Evolutionary conservation across 352 stramenopile genomes (phyloP).

Genomic region (Globisporangium carolinianum): DNA sequence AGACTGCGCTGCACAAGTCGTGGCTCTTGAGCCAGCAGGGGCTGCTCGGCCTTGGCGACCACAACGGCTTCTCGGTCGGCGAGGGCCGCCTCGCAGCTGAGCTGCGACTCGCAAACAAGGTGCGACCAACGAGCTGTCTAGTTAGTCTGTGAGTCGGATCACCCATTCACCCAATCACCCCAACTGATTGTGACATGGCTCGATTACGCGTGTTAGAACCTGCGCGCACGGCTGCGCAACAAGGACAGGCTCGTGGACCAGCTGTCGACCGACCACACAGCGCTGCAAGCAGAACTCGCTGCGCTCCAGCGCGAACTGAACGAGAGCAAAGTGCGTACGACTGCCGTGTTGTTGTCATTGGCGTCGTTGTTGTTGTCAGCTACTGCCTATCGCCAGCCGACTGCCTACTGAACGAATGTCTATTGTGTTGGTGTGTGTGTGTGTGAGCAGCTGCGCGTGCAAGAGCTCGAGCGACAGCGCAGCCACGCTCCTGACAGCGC

Average conservation of each 20-base stretch:
- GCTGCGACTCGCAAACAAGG: slow-evolving; percentile 79
- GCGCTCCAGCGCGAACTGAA: slow-evolving; percentile 55
- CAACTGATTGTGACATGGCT: too few species aligned
- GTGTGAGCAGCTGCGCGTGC: slow-evolving; percentile 18
- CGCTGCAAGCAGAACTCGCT: slow-evolving; percentile 42
- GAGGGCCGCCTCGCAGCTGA: slow-evolving; percentile 77
- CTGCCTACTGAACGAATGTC: not conserved
- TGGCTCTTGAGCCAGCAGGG: slow-evolving; percentile 76
- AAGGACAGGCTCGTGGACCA: slow-evolving; percentile 83
- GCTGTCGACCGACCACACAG: slow-evolving; percentile 66
- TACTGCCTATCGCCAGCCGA: not conserved
- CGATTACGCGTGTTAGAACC: slow-evolving; percentile 37
- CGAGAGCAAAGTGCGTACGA: slow-evolving; percentile 39
- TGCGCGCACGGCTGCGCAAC: slow-evolving; percentile 67
- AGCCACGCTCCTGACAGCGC: not conserved
- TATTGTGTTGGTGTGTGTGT: not conserved
- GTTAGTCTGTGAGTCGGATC: too few species aligned
- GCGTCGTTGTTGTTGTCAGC: not conserved
- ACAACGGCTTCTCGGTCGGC: slow-evolving; percentile 60
- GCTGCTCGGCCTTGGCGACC: slow-evolving; percentile 46
- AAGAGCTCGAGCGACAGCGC: slow-evolving; percentile 23
- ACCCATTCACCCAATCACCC: too few species aligned
- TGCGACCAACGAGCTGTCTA: slow-evolving; percentile 12
- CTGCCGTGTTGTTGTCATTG: not conserved
- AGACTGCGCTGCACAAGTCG: slow-evolving; percentile 65